Evolutionary conservation across 2,329 filamentous ascomycete species (phyloP).

Genomic region (Gnomoniopsis sp.): DNA sequence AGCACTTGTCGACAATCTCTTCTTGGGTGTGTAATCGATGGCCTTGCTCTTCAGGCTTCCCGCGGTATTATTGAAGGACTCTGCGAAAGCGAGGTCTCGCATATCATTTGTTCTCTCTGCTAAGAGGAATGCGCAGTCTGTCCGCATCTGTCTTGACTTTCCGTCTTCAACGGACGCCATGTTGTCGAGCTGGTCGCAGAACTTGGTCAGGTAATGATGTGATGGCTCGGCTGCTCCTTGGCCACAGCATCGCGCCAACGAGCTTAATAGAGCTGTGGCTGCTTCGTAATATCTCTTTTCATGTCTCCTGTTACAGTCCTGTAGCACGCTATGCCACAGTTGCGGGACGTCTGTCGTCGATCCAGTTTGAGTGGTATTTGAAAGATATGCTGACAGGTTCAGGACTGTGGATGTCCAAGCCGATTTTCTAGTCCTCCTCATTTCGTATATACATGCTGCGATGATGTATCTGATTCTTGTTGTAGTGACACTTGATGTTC

Average conservation of each 20-base stretch:
- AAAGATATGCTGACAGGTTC: slow-evolving; percentile 12
- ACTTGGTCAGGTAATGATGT: slow-evolving; percentile 34
- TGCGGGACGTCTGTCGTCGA: not conserved
- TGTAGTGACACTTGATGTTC: slow-evolving; percentile 15
- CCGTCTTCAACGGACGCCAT: slow-evolving; percentile 28
- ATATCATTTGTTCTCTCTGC: slow-evolving; percentile 51
- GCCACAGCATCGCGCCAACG: slow-evolving; percentile 45
- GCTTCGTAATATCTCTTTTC: slow-evolving; percentile 28
- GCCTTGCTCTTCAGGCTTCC: not conserved
- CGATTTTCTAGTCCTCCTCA: slow-evolving; percentile 11
- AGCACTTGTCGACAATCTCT: slow-evolving; percentile 8
- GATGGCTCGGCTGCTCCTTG: slow-evolving; percentile 33
- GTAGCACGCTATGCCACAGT: not conserved
- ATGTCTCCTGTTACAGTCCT: slow-evolving; percentile 1
- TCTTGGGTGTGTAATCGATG: not conserved
- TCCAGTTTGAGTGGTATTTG: not conserved
- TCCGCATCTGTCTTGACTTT: slow-evolving; percentile 35
- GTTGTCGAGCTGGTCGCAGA: slow-evolving; percentile 38
- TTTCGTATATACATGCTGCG: slow-evolving; percentile 16
- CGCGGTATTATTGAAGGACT: slow-evolving; percentile 31
- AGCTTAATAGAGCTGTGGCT: slow-evolving; percentile 38
- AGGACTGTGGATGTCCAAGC: slow-evolving; percentile 13
- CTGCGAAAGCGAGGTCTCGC: slow-evolving; percentile 51
- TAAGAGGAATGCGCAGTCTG: slow-evolving; percentile 47
- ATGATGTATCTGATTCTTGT: slow-evolving; percentile 26